Conservation (phyloP, 257 asterid species). For the Solanum lycopersicoides region DNA sequence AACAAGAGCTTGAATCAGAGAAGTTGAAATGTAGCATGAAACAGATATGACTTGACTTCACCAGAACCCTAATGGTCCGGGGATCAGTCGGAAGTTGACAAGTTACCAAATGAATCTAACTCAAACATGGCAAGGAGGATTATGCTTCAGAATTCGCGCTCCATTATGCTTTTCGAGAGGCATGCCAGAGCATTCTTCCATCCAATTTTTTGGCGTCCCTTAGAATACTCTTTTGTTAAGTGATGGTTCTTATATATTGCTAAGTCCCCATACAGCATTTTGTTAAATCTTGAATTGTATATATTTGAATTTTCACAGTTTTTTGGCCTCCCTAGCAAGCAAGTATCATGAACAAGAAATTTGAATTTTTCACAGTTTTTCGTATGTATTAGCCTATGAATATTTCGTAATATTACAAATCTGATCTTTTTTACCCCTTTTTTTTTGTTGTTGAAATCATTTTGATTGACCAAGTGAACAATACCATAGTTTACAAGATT, state of each 20-base stretch:
- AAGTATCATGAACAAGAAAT: too few species aligned
- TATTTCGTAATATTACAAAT: too few species aligned
- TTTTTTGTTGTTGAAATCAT: too few species aligned
- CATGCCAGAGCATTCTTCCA: not conserved
- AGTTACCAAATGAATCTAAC: not conserved
- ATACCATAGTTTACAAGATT: too few species aligned
- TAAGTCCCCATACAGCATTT: not conserved
- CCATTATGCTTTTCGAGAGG: not conserved
- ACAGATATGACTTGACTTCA: constrained; percentile 17
- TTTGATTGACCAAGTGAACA: too few species aligned
- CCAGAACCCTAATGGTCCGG: not conserved
- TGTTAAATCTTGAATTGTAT: not conserved
- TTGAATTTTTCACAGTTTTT: too few species aligned
- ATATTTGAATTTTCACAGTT: not conserved
- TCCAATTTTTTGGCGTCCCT: not conserved
- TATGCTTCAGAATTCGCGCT: not conserved
- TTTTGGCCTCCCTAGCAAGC: too few species aligned
- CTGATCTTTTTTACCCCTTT: too few species aligned
- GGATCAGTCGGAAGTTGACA: not conserved
- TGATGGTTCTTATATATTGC: not conserved
- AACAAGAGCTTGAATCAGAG: constrained; percentile 79
- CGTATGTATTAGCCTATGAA: too few species aligned
- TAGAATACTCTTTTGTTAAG: not conserved
- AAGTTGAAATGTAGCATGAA: constrained; percentile 50
- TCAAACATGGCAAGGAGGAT: not conserved